A percentile compares a stretch with the other conserved stretches of the same genome.
Conservation (phyloP, 768 basidiomycete genomes). For the Chalciporus chontae region DNA sequence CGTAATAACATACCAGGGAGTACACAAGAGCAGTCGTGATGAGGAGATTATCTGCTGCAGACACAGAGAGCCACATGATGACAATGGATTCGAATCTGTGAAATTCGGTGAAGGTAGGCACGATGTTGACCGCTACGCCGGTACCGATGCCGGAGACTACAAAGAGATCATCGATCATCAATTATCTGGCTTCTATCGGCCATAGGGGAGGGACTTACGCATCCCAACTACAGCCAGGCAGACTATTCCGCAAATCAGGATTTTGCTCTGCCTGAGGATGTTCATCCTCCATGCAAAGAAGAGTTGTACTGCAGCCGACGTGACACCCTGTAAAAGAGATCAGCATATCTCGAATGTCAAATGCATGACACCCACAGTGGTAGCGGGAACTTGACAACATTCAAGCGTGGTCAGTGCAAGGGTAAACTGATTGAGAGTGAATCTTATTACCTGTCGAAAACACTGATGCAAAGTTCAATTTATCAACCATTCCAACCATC, state of each 20-base stretch:
- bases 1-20: slow-evolving; percentile 35
- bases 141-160: slow-evolving; percentile 32
- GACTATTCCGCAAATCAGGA: slow-evolving; percentile 10
- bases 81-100: slow-evolving; percentile 29
- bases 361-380: slow-evolving; percentile 17
- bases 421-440: neutral
- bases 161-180: too few relatives aligned
- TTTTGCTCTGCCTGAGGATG: slow-evolving; percentile 13
- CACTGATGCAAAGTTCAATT: slow-evolving; percentile 9
- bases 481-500: neutral
- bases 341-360: neutral
- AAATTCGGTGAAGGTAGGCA: slow-evolving; percentile 27
- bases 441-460: slow-evolving; percentile 26
- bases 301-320: slow-evolving; percentile 25
- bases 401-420: neutral
- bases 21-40: slow-evolving; percentile 43
- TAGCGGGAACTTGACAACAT: slow-evolving; percentile 14
- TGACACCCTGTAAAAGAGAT: slow-evolving; percentile 18
- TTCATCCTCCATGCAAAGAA: slow-evolving; percentile 29
- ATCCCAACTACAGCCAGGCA: slow-evolving; percentile 18
- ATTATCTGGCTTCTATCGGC: too few relatives aligned
- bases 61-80: slow-evolving; percentile 42
- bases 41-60: slow-evolving; percentile 43
- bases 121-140: slow-evolving; percentile 26
- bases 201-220: slow-evolving; percentile 5